Percentiles rank a stretch among this genome's conserved stretches.
phyloP scores from a whole-genome alignment of 768 basidiomycete species.

The Ramaria rubella region DNA sequence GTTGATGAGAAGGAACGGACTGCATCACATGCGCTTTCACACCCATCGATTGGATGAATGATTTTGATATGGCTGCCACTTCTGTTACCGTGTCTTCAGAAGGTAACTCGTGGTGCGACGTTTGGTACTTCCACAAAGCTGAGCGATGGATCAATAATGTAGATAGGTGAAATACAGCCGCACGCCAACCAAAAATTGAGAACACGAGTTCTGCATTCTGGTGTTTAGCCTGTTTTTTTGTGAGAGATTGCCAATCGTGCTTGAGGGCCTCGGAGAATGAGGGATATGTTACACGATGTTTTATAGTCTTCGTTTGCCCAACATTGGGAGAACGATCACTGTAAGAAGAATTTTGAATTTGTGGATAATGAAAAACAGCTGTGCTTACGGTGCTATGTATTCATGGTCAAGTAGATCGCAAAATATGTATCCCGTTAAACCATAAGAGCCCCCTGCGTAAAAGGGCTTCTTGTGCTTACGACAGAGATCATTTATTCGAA shows the following conservation, averaged over 20 bases:
- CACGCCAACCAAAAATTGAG: constrained; percentile 56
- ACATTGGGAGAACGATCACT: constrained; percentile 64
- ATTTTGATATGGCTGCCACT: constrained; percentile 58
- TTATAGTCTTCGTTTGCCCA: constrained; percentile 26
- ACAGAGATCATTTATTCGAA: constrained; percentile 73
- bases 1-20: constrained; percentile 48
- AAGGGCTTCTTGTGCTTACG: constrained; percentile 69
- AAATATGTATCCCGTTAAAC: constrained; percentile 88
- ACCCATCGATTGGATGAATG: constrained; percentile 50
- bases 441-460: constrained; percentile 90
- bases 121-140: constrained; percentile 86
- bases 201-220: constrained; percentile 73
- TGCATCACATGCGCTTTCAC: constrained; percentile 65
- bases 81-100: constrained; percentile 43
- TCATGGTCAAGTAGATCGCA: constrained; percentile 87
- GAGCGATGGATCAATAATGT: background rate
- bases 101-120: constrained; percentile 52
- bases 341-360: constrained; percentile 1
- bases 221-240: constrained; percentile 73
- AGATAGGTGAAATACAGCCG: background rate
- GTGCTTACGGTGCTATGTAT: constrained; percentile 73
- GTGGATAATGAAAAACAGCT: constrained; percentile 4
- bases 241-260: constrained; percentile 63
- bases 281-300: constrained; percentile 62
- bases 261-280: constrained; percentile 56